A percentile compares a stretch with the other conserved stretches of the same genome.
These are phyloP conservation scores for Neurospora intermedia DNA, from an alignment of 495 filamentous ascomycete species.

Conservation along the genomic window DNA sequence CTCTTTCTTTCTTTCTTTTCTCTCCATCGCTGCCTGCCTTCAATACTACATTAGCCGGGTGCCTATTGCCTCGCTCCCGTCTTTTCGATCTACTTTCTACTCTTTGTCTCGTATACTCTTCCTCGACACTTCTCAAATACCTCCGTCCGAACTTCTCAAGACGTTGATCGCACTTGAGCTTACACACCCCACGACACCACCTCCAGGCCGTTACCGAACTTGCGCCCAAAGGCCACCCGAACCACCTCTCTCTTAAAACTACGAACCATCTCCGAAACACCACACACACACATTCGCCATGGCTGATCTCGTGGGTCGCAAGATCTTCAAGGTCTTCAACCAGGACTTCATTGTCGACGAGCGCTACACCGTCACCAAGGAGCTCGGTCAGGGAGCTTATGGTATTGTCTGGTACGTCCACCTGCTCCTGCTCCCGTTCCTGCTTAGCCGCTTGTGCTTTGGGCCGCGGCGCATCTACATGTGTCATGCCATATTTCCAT, in stretches of 20 bases:
- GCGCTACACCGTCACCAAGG: conserved; percentile 96
- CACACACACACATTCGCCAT: conserved; percentile 30
- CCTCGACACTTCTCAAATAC: neutral
- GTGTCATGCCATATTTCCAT: neutral
- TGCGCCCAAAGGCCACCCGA: neutral
- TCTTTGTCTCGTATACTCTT: neutral
- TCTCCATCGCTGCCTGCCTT: neutral
- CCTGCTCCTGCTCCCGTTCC: neutral
- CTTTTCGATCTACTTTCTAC: neutral
- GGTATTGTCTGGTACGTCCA: conserved; percentile 88
- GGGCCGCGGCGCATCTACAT: neutral
- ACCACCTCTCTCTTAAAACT: neutral
- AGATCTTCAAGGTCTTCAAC: conserved; percentile 99
- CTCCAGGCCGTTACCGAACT: neutral
- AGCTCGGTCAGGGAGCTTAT: conserved; percentile 94
- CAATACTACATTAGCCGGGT: neutral
- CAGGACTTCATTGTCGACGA: conserved; percentile 99
- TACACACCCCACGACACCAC: neutral
- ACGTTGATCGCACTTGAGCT: neutral
- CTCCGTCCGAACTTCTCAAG: neutral
- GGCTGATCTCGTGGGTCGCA: conserved; percentile 74
- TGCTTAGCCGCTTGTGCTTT: neutral
- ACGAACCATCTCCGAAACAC: neutral
- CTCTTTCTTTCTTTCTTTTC: neutral
- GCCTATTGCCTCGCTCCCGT: neutral